Base-by-base conservation (phyloP, 2,329 filamentous ascomycete species). In the Fusarium sp. region DNA sequence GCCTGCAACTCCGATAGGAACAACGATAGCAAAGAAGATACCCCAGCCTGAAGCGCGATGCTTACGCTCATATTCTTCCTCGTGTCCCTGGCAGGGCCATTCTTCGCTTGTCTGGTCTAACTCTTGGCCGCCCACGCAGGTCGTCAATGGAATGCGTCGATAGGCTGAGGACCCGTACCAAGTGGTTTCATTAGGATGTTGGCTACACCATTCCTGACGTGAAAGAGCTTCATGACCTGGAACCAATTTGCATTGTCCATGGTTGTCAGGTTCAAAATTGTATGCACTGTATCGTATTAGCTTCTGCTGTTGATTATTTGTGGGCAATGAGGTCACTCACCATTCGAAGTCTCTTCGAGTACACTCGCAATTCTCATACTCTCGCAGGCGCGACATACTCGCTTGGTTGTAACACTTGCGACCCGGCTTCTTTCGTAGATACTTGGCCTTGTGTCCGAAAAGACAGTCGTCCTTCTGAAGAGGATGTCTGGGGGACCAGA, bases 261-360 rank as follows among this genome's bases (percentile, higher is more conserved):
- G 92, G 29, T 83, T 86, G 79, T 92, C 89, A 49, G 92, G 89
- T 78, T 98, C 91, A 80, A 89, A 99, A 81, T 99, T 99, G 86
- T 94, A 99, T 78, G 97, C 95, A 81, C 93, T 96, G 71, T n/a
- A 27, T 29, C 30, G 45, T 24, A 40, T 76, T 66, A 76, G 71
- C 40, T 38, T 32, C 15, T 43, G 9, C 32, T 45, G 10, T 32
- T n/a, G 3, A 29, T 20, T 22, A 16, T 25, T 18, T 61, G 16
- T 22, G 18, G 6, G 22, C 20, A 42, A 30, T 22, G 34, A 25
- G 25, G 27, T 15, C 49, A 82, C 90, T 83, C 83, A 95, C 92
- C 96, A 99, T 86, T 99, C 96, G 78, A 91, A 99, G 81, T 99
- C 96, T 63, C 89, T 87, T 55, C 94, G 87, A 11, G 89, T 92